These are phyloP conservation scores for Pyricularia sp. DNA, from an alignment of 2,329 filamentous ascomycete genomes.

Conservation along the genomic window DNA sequence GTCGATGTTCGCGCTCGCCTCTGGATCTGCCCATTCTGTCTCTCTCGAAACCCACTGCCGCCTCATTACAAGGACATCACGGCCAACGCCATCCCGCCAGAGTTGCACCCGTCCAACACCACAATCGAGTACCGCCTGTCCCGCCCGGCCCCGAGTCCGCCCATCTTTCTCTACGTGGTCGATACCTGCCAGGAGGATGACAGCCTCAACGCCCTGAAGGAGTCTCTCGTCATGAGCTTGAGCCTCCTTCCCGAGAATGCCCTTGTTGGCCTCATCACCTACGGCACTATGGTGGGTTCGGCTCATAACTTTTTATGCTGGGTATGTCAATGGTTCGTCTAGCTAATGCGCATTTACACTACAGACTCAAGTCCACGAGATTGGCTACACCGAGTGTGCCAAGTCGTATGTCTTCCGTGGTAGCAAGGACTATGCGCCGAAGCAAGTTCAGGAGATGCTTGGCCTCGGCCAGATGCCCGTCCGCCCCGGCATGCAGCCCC, in stretches of 20 bases:
- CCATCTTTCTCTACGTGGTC: conserved; percentile 78
- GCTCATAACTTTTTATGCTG: not conserved
- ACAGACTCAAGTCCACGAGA: conserved; percentile 88
- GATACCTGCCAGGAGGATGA: conserved; percentile 85
- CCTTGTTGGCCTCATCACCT: conserved; percentile 72
- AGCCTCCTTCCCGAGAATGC: conserved; percentile 71
- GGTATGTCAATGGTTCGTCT: not conserved
- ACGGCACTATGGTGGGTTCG: conserved; percentile 70
- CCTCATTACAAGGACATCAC: conserved; percentile 87
- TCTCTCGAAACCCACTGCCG: conserved; percentile 70
- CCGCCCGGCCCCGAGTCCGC: conserved; percentile 69
- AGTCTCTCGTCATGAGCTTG: conserved; percentile 76
- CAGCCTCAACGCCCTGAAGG: conserved; percentile 68
- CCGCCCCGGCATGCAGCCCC: conserved; percentile 60
- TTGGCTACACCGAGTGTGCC: conserved; percentile 93
- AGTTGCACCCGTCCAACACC: conserved; percentile 69
- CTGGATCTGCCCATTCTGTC: conserved; percentile 83
- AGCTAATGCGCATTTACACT: conserved; percentile 12
- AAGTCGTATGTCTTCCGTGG: conserved; percentile 98
- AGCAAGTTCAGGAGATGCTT: conserved; percentile 99
- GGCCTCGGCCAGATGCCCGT: conserved; percentile 61
- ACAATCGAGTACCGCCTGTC: conserved; percentile 83
- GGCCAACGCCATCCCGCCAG: conserved; percentile 66
- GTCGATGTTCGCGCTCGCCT: conserved; percentile 72
- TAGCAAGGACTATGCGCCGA: conserved; percentile 94